phyloP scores from a whole-genome alignment of 345 rosid genomes.

The Triadica sebifera region DNA sequence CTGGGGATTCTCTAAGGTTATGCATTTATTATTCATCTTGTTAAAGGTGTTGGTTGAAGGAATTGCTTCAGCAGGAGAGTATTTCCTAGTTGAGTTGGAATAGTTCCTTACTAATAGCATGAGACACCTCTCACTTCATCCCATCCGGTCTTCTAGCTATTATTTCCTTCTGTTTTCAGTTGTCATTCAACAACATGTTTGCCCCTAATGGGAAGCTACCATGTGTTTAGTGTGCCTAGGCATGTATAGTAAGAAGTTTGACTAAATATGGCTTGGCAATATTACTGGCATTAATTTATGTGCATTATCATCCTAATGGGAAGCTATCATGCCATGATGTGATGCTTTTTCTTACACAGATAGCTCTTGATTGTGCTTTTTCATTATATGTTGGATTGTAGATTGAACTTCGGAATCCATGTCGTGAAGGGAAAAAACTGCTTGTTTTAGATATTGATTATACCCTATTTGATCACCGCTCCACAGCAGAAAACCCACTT shows the following conservation, averaged over 20 bases:
- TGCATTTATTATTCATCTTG: not conserved
- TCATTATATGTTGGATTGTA: conserved; percentile 22
- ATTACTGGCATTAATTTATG: not conserved
- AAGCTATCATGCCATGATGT: no score
- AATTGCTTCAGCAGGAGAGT: not conserved
- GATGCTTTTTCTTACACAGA: not conserved
- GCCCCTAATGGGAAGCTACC: no score
- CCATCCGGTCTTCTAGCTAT: not conserved
- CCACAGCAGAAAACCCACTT: conserved; percentile 85
- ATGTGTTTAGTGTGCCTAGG: not conserved
- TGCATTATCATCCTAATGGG: no score
- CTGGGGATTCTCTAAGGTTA: not conserved
- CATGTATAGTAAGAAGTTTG: not conserved
- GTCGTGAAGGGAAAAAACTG: conserved; percentile 84
- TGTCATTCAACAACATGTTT: no score
- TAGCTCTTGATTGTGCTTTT: conserved; percentile 1
- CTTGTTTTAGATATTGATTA: conserved; percentile 96
- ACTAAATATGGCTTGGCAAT: not conserved
- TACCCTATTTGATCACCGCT: conserved; percentile 92
- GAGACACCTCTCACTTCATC: not conserved
- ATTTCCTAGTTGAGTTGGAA: not conserved
- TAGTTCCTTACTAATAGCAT: not conserved
- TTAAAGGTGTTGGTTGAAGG: not conserved
- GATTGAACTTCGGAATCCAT: conserved; percentile 70
- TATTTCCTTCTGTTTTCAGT: no score